Evolutionary conservation across 1,284 basidiomycete species (phyloP).

Genomic region (Leccinum variabile): DNA sequence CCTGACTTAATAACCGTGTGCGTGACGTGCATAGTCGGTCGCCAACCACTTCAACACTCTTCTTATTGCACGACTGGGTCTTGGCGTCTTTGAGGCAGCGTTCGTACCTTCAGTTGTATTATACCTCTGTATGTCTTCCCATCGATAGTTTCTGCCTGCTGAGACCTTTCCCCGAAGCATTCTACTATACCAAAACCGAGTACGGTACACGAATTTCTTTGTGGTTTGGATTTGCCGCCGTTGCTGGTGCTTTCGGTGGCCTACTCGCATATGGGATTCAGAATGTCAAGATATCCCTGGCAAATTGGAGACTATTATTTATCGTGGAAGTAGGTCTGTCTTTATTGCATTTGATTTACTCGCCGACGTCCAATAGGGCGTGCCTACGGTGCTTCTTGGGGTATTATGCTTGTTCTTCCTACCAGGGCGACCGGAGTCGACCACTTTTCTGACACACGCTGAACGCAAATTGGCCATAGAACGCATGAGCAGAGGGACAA

Average conservation of each 20-base stretch:
- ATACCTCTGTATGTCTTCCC: constrained; percentile 59
- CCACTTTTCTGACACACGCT: constrained; percentile 64
- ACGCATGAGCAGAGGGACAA: constrained; percentile 70
- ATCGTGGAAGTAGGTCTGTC: constrained; percentile 61
- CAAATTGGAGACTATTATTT: constrained; percentile 71
- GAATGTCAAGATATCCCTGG: constrained; percentile 47
- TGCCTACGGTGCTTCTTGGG: constrained; percentile 70
- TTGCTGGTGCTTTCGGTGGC: constrained; percentile 77
- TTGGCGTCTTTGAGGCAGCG: constrained; percentile 72
- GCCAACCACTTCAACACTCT: constrained; percentile 58
- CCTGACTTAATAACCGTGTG: not conserved
- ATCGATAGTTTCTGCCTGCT: not conserved
- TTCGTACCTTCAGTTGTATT: constrained; percentile 51
- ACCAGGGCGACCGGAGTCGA: constrained; percentile 78
- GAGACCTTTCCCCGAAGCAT: constrained; percentile 43
- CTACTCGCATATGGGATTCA: constrained; percentile 73
- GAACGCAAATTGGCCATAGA: constrained; percentile 74
- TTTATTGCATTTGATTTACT: not conserved
- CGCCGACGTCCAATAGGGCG: constrained; percentile 42
- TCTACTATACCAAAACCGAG: constrained; percentile 75
- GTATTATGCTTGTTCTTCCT: constrained; percentile 63
- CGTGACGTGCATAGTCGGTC: constrained; percentile 48
- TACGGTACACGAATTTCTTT: constrained; percentile 71
- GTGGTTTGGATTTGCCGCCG: constrained; percentile 79
- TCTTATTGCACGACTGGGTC: constrained; percentile 54